Evolutionary conservation across 2,329 filamentous ascomycete species (phyloP).

Genomic region (Cytospora paraplurivora): DNA sequence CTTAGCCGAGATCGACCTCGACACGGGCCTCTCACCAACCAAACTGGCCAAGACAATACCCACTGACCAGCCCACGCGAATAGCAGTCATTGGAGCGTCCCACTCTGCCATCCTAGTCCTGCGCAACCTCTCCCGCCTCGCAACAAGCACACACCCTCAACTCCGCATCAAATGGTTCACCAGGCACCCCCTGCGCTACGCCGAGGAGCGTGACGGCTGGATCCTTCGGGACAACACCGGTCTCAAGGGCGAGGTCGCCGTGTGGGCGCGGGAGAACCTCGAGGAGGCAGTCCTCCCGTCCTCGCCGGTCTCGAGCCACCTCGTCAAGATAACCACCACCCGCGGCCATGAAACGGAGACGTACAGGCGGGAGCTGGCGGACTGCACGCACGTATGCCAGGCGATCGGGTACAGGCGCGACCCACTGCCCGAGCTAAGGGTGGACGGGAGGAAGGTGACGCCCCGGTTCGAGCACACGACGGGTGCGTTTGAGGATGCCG

Average conservation of each 20-base stretch:
- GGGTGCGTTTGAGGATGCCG: conserved; percentile 50
- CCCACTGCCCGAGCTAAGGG: conserved; percentile 49
- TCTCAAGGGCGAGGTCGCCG: conserved; percentile 62
- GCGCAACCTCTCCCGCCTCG: conserved; percentile 60
- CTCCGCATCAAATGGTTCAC: conserved; percentile 64
- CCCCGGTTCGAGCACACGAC: conserved; percentile 39
- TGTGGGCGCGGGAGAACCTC: conserved; percentile 60
- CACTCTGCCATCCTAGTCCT: conserved; percentile 66
- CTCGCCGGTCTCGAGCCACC: conserved; percentile 49
- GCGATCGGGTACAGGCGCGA: conserved; percentile 60
- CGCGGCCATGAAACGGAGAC: conserved; percentile 46
- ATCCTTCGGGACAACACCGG: conserved; percentile 67
- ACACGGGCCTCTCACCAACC: conserved; percentile 57
- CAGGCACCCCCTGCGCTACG: conserved; percentile 62
- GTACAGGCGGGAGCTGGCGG: conserved; percentile 49
- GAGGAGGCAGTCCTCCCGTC: conserved; percentile 51
- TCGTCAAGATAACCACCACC: conserved; percentile 50
- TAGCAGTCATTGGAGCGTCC: conserved; percentile 63
- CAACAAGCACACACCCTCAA: conserved; percentile 51
- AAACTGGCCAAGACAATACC: conserved; percentile 41
- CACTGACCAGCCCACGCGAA: conserved; percentile 40
- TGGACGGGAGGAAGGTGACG: conserved; percentile 33
- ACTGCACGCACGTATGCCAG: conserved; percentile 56
- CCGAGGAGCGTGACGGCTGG: conserved; percentile 63
- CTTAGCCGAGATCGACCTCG: conserved; percentile 48